Conservation (phyloP, 2,329 filamentous ascomycete genomes). For the Rutstroemia sp. region DNA sequence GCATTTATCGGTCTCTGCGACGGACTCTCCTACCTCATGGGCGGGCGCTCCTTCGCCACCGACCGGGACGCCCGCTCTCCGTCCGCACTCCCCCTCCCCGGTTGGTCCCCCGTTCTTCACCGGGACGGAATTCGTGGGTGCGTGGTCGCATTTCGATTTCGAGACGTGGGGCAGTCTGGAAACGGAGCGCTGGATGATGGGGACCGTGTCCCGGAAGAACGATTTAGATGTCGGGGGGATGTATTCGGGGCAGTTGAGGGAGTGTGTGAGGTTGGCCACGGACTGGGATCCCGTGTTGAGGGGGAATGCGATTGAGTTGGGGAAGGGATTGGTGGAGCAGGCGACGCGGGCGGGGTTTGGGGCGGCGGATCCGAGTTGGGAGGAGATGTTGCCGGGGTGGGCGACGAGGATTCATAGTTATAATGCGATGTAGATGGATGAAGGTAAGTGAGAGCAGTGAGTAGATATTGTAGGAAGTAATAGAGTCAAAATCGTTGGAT, state of each 20-base stretch:
- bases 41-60: slow-evolving; percentile 10
- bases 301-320: neutral
- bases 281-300: neutral
- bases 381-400: neutral
- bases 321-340: neutral
- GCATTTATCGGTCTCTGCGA: slow-evolving; percentile 22
- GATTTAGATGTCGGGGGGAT: neutral
- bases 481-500: no score
- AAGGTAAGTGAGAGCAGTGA: neutral
- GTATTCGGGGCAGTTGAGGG: neutral
- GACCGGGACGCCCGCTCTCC: slow-evolving; percentile 1
- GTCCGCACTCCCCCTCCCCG: neutral
- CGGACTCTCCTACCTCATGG: slow-evolving; percentile 22
- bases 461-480: neutral
- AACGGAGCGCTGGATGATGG: neutral
- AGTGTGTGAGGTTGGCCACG: neutral
- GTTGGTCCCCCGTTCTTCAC: slow-evolving; percentile 21
- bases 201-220: neutral
- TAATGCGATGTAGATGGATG: neutral
- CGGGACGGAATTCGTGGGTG: neutral
- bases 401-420: neutral
- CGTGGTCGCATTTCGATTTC: slow-evolving; percentile 1
- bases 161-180: neutral
- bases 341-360: neutral
- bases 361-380: neutral